Evolutionary conservation across 78 protist genomes (phyloP).

Genomic region (Dictyostelium capitatum): DNA sequence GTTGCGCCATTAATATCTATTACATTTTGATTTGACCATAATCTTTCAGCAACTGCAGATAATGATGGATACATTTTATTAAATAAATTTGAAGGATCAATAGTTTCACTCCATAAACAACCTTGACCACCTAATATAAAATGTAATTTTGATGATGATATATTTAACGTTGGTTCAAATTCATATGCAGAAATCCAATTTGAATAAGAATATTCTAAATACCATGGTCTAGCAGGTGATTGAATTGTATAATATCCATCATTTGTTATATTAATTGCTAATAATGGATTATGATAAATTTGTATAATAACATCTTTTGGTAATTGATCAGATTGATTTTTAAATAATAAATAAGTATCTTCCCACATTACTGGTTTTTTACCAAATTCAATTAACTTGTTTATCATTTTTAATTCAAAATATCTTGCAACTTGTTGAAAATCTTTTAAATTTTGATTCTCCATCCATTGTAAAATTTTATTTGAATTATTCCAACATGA

Average conservation of each 20-base stretch:
- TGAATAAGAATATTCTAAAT: background rate
- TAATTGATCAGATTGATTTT: background rate
- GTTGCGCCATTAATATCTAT: background rate
- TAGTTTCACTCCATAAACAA: background rate
- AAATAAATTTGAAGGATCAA: background rate
- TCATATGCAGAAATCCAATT: background rate
- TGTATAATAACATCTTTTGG: background rate
- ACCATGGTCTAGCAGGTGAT: background rate
- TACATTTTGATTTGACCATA: background rate
- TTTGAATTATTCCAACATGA: conserved; percentile 42
- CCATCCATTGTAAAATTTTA: background rate
- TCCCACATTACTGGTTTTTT: conserved; percentile 2
- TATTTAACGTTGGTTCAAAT: background rate
- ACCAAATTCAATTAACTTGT: background rate
- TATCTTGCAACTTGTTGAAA: background rate
- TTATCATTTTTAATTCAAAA: background rate
- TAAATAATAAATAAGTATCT: background rate
- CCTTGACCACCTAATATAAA: conserved; percentile 9
- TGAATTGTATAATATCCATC: background rate
- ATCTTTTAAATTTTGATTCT: background rate
- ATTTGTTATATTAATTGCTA: background rate
- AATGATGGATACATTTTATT: background rate
- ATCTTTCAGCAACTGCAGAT: background rate
- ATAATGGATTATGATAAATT: background rate
- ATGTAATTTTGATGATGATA: background rate